Conservation (phyloP, 768 basidiomycete genomes). For the Psilocybe sp. region DNA sequence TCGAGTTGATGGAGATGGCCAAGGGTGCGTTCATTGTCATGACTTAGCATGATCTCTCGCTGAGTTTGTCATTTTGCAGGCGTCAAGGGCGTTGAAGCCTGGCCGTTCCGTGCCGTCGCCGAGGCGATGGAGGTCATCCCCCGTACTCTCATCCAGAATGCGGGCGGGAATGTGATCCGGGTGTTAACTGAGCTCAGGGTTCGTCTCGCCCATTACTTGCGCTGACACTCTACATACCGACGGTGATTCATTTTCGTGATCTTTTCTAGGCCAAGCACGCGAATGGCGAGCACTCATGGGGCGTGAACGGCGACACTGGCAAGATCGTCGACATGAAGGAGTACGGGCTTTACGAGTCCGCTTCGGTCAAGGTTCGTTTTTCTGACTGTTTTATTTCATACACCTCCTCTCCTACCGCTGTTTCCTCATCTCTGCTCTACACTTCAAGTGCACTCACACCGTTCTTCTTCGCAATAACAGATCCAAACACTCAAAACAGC, state of each 20-base stretch:
- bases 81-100: constrained; percentile 85
- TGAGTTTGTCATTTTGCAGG: too few relatives aligned
- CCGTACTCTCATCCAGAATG: constrained; percentile 90
- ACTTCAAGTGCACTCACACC: too few relatives aligned
- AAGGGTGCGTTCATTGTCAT: constrained; percentile 42
- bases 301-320: constrained; percentile 94
- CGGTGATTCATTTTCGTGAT: neutral
- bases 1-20: constrained; percentile 79
- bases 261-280: constrained; percentile 84
- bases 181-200: constrained; percentile 92
- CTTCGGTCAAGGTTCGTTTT: constrained; percentile 87
- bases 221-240: neutral
- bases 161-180: constrained; percentile 92
- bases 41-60: too few relatives aligned
- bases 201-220: constrained; percentile 23
- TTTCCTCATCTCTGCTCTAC: too few relatives aligned
- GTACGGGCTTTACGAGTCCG: constrained; percentile 93
- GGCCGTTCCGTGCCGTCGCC: constrained; percentile 88
- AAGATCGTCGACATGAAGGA: constrained; percentile 94
- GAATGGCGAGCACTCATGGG: constrained; percentile 86
- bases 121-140: constrained; percentile 99
- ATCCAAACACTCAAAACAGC: constrained; percentile 97
- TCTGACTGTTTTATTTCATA: too few relatives aligned
- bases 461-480: too few relatives aligned
- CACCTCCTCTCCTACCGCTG: too few relatives aligned